Evolutionary conservation across 1,139 yeast species (phyloP).

Genomic region (Debaryomyces subglobosus): DNA sequence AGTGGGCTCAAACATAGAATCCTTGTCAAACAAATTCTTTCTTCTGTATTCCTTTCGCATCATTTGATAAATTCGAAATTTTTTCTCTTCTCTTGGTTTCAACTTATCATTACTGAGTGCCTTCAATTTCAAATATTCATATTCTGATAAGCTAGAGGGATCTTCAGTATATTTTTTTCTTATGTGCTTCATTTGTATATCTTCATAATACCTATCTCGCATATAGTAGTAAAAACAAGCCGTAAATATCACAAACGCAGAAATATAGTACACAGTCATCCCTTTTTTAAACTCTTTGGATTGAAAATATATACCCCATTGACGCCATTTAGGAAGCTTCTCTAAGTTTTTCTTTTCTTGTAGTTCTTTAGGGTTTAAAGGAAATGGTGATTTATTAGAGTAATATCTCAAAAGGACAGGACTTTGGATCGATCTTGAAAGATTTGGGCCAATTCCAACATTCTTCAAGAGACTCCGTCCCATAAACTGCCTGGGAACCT

Average conservation of each 20-base stretch:
- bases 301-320: conserved; percentile 43
- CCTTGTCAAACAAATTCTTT: conserved; percentile 46
- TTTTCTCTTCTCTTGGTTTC: conserved; percentile 58
- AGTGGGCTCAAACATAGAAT: conserved; percentile 52
- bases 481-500: background rate
- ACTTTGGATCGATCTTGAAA: background rate
- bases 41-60: conserved; percentile 57
- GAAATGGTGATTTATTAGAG: conserved; percentile 28
- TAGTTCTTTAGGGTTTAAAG: conserved; percentile 32
- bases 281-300: conserved; percentile 41
- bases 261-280: conserved; percentile 54
- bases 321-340: conserved; percentile 39
- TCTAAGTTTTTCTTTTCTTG: conserved; percentile 27
- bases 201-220: conserved; percentile 67
- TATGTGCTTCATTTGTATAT: conserved; percentile 56
- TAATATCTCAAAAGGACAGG: background rate
- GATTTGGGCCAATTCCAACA: background rate
- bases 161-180: conserved; percentile 44
- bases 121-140: conserved; percentile 63
- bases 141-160: conserved; percentile 53
- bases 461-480: background rate
- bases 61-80: conserved; percentile 53
- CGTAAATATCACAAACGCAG: conserved; percentile 57
- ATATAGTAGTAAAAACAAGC: conserved; percentile 67
- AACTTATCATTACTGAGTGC: conserved; percentile 49